Evolutionary conservation across 352 stramenopile species (phyloP).

Genomic region (Thalassiosira livingstoniorum): DNA sequence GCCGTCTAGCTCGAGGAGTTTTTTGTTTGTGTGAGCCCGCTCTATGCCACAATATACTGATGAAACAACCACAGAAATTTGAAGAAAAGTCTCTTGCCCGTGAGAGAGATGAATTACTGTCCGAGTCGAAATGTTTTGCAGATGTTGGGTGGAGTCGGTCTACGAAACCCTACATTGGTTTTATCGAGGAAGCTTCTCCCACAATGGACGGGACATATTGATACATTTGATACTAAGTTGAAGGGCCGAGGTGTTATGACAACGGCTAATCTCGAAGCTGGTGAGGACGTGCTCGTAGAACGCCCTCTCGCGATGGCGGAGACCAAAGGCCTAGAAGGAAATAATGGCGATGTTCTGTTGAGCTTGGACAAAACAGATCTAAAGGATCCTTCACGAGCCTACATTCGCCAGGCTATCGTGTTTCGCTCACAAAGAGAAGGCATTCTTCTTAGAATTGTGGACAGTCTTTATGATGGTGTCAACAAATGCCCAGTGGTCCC

Average conservation of each 20-base stretch:
- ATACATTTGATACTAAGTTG: conserved; percentile 1
- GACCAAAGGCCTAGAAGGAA: background rate
- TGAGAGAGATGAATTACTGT: no score
- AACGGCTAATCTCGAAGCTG: background rate
- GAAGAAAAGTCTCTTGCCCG: no score
- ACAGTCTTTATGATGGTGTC: conserved; percentile 26
- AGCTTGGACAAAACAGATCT: background rate
- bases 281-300: conserved; percentile 16
- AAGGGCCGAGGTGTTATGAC: conserved; percentile 25
- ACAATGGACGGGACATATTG: conserved; percentile 9
- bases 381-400: conserved; percentile 6
- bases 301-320: background rate
- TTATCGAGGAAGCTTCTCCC: background rate
- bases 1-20: background rate
- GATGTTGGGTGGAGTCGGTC: no score
- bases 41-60: no score
- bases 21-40: no score
- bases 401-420: background rate
- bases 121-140: no score
- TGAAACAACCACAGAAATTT: no score
- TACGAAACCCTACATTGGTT: no score
- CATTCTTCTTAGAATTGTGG: conserved; percentile 8
- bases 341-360: background rate
- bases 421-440: conserved; percentile 29
- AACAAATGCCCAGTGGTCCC: background rate